A percentile compares a stretch with the other conserved stretches of the same genome.
Evolutionary conservation across 257 asterid genomes (phyloP).

Genomic region (Phtheirospermum japonicum): DNA sequence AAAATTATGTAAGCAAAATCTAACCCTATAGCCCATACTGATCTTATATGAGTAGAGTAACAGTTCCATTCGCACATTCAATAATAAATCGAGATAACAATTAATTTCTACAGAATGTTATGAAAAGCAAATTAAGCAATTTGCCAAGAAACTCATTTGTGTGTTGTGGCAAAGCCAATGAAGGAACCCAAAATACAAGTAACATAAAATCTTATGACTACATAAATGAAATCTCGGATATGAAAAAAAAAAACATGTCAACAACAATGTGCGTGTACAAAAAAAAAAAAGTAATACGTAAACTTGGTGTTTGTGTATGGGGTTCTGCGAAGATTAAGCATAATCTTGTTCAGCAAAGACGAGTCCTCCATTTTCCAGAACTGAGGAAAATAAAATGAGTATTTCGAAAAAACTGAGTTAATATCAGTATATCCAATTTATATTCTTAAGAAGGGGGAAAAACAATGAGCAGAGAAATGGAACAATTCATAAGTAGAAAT

Average conservation of each 20-base stretch:
- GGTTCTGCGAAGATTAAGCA: constrained; percentile 64
- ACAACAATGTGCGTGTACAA: constrained; percentile 10
- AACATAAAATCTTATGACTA: neutral
- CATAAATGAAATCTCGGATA: neutral
- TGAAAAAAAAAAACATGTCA: neutral
- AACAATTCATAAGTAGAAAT: neutral
- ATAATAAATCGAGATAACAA: neutral
- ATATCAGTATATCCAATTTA: constrained; percentile 1
- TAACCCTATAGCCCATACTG: neutral
- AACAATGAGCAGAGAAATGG: neutral
- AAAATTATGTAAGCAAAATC: neutral
- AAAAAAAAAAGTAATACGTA: neutral
- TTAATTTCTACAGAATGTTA: neutral
- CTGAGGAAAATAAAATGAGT: neutral
- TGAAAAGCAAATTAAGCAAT: neutral
- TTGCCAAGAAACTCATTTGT: constrained; percentile 1
- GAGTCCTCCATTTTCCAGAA: constrained; percentile 52
- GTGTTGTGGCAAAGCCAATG: neutral
- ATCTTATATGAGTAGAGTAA: neutral
- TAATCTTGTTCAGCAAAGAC: constrained; percentile 49
- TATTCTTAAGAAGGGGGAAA: neutral
- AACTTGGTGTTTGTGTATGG: neutral
- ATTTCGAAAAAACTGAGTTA: constrained; percentile 13
- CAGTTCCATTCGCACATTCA: neutral
- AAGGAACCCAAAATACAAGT: neutral